Percentiles rank a stretch among this genome's conserved stretches.
These are phyloP conservation scores for Berberis vulgaris DNA, from an alignment of 164 flowering plant species.

Conservation along the genomic window DNA sequence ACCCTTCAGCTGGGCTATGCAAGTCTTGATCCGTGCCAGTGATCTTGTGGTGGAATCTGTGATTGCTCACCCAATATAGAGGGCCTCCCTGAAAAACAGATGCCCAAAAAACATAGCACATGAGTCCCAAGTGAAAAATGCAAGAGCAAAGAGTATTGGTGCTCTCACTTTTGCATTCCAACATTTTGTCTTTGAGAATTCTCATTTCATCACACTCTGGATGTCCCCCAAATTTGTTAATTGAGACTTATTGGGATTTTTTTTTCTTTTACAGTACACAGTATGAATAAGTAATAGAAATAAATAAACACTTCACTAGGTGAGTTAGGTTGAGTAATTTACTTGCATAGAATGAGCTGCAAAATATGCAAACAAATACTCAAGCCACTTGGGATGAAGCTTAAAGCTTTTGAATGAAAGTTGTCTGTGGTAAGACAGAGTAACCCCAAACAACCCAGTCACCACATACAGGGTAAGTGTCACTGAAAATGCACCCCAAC, in stretches of 20 bases:
- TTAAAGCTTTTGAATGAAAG: slow-evolving; percentile 67
- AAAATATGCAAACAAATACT: slow-evolving; percentile 53
- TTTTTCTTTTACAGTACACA: background rate
- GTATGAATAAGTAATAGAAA: background rate
- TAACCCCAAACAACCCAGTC: slow-evolving; percentile 66
- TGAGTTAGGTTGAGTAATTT: background rate
- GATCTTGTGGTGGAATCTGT: slow-evolving; percentile 74
- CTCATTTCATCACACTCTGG: too few relatives aligned
- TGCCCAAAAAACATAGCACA: too few relatives aligned
- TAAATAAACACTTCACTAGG: background rate
- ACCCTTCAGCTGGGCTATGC: slow-evolving; percentile 78
- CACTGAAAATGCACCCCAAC: slow-evolving; percentile 47
- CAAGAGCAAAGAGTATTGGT: too few relatives aligned
- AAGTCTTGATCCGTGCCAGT: slow-evolving; percentile 79
- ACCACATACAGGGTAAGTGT: slow-evolving; percentile 41
- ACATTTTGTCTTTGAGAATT: too few relatives aligned
- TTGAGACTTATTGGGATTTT: background rate
- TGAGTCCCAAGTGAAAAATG: too few relatives aligned
- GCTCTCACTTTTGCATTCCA: too few relatives aligned
- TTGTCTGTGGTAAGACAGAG: slow-evolving; percentile 63
- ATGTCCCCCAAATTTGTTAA: too few relatives aligned
- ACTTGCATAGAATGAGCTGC: slow-evolving; percentile 45
- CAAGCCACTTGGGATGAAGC: slow-evolving; percentile 6
- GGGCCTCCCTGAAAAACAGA: slow-evolving; percentile 53
- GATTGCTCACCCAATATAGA: slow-evolving; percentile 83